Evolutionary conservation across 306 rosid genomes (phyloP).

Genomic region (Inga leiocalycina): DNA sequence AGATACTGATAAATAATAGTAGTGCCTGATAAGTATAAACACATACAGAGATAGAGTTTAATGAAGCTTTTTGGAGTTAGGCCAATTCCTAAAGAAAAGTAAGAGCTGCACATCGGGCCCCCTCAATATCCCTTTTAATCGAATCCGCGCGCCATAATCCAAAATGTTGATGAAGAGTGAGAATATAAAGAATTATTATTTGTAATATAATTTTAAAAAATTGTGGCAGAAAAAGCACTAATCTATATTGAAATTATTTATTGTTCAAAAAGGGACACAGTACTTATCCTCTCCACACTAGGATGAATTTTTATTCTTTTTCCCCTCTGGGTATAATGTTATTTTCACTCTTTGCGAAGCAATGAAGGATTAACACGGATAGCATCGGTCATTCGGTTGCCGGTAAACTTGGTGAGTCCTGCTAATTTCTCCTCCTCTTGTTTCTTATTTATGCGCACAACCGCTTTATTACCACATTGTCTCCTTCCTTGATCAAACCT

Average conservation of each 20-base stretch:
- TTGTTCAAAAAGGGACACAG: too few species aligned
- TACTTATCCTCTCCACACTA: background rate
- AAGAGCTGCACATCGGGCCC: background rate
- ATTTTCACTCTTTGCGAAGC: background rate
- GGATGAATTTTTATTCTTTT: too few species aligned
- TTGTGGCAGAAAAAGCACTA: too few species aligned
- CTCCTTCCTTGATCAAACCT: conserved; percentile 33
- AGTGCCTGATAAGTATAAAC: background rate
- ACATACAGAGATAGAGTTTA: background rate
- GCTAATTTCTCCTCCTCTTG: conserved; percentile 48
- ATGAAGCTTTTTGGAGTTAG: background rate
- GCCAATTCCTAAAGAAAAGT: background rate
- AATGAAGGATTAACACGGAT: conserved; percentile 2
- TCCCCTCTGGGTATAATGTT: background rate
- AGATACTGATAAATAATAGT: background rate
- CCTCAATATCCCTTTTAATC: background rate
- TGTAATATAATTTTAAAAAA: too few species aligned
- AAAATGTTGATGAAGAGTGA: background rate
- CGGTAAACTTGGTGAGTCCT: conserved; percentile 52
- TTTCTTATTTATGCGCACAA: conserved; percentile 41
- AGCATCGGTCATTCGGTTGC: conserved; percentile 42
- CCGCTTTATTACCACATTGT: conserved; percentile 53
- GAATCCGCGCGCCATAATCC: background rate
- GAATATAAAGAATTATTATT: too few species aligned
- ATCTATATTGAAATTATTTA: too few species aligned